These are phyloP conservation scores for Paraphaeosphaeria sporulosa DNA, from an alignment of 2,329 filamentous ascomycete genomes.

Conservation along the genomic window DNA sequence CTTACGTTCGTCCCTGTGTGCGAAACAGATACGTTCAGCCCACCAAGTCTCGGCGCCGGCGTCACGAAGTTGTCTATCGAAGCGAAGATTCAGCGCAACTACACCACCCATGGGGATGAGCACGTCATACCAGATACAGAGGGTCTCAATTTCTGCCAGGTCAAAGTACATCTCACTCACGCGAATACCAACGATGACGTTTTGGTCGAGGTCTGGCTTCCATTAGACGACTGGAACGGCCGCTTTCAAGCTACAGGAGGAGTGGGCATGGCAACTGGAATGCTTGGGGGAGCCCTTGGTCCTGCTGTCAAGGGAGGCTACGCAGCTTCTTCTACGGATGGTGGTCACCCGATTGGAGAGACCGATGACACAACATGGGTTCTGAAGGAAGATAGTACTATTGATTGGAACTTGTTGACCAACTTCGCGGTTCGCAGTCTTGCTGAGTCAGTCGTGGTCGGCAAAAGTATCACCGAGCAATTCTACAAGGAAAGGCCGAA, in stretches of 20 bases:
- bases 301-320: slow-evolving; percentile 39
- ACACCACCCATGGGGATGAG: slow-evolving; percentile 20
- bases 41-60: slow-evolving; percentile 19
- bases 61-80: slow-evolving; percentile 24
- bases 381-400: slow-evolving; percentile 28
- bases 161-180: slow-evolving; percentile 31
- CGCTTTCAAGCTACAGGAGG: slow-evolving; percentile 45
- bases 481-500: slow-evolving; percentile 45
- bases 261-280: slow-evolving; percentile 37
- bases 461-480: slow-evolving; percentile 41
- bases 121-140: slow-evolving; percentile 18
- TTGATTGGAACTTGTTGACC: slow-evolving; percentile 43
- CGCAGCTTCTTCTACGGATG: slow-evolving; percentile 44
- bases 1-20: background rate
- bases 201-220: slow-evolving; percentile 41
- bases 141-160: slow-evolving; percentile 33
- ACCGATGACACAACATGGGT: slow-evolving; percentile 26
- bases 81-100: slow-evolving; percentile 22
- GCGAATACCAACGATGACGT: slow-evolving; percentile 33
- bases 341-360: slow-evolving; percentile 35
- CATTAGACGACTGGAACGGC: slow-evolving; percentile 41
- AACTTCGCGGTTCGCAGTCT: slow-evolving; percentile 50
- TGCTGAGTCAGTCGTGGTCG: slow-evolving; percentile 45
- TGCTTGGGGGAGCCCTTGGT: slow-evolving; percentile 34
- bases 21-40: slow-evolving; percentile 8